Base-by-base conservation (phyloP, 1,284 basidiomycete genomes). In the Marasmius sp. region DNA sequence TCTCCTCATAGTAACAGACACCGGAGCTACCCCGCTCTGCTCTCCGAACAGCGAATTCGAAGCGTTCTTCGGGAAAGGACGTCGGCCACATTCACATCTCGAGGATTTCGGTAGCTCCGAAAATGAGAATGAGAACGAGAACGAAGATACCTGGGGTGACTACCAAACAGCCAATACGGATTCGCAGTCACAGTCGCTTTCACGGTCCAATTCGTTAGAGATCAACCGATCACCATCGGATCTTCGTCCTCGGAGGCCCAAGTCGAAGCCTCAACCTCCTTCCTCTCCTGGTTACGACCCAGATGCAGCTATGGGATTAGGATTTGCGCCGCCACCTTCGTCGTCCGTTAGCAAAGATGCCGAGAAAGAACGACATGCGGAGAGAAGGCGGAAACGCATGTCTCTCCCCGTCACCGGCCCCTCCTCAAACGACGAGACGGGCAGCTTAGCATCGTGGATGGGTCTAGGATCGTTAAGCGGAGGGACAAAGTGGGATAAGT, bases 11-110 rank as follows among this genome's bases (percentile, higher is more conserved):
- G 53, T 66, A 6, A 58, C 55, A 4, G 64, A 66, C 49, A 66
- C 64, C 6, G 64, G 64, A 18, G 64, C 64, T 33, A 61, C 62
- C 1, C 64, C 64, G 2, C 57, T 66, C 20, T 58, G 61, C 9
- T 66, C 64, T 41, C 64, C 64, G 1, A 66, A 63, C 37, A 53
- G 59, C 16, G 64, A 64, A 45, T 66, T 66, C 33, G 57, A 50
- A 43, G 9, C 57, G 36, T 37, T 39, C 58, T 11, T 50, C 43
- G 27, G 48, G 2, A 27, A 27, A 27, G 27, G 27, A 5, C 16
- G 18, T 57, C 52, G n/a, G 27, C 37, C 7, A 58, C 58, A 37
- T 34, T 49, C 48, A 16, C 3, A 11, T 20, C 11, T 20, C 18
- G 48, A 49, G 18, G 48, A 49, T 11, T 49, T 49, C 18, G 48